Percentiles rank a stretch among this genome's conserved stretches.
These are phyloP conservation scores for Linum trigynum DNA, from an alignment of 345 rosid species.

Conservation along the genomic window DNA sequence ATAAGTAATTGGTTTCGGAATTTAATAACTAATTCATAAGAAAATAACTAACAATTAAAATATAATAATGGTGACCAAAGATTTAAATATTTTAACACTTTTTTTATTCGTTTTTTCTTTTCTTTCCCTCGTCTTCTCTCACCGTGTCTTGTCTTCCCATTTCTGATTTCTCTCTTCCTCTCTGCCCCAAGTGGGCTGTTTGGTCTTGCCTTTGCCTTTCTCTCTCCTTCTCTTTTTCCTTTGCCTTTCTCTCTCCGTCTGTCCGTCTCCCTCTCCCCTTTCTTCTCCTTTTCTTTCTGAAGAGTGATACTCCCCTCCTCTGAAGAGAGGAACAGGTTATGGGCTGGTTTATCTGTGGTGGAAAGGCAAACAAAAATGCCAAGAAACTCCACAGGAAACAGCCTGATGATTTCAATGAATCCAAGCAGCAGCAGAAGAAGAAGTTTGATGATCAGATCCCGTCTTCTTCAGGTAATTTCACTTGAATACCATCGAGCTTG, in stretches of 20 bases:
- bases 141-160: no score
- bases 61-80: no score
- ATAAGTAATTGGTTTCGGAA: no score
- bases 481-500: background rate
- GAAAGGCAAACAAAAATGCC: constrained; percentile 32
- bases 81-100: no score
- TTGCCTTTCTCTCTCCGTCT: background rate
- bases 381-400: constrained; percentile 11
- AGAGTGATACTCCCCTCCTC: constrained; percentile 4
- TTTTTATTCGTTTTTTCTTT: no score
- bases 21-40: no score
- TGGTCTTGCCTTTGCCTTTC: background rate
- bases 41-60: no score
- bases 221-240: background rate
- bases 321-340: constrained; percentile 16
- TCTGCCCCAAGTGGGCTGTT: background rate
- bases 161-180: no score
- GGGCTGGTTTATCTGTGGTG: constrained; percentile 75
- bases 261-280: constrained; percentile 1
- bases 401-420: constrained; percentile 13
- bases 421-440: constrained; percentile 29
- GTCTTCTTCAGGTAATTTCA: constrained; percentile 32
- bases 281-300: background rate
- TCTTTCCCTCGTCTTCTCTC: no score
- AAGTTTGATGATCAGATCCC: constrained; percentile 27